phyloP scores from a whole-genome alignment of 345 rosid genomes.

The Lumnitzera racemosa region DNA sequence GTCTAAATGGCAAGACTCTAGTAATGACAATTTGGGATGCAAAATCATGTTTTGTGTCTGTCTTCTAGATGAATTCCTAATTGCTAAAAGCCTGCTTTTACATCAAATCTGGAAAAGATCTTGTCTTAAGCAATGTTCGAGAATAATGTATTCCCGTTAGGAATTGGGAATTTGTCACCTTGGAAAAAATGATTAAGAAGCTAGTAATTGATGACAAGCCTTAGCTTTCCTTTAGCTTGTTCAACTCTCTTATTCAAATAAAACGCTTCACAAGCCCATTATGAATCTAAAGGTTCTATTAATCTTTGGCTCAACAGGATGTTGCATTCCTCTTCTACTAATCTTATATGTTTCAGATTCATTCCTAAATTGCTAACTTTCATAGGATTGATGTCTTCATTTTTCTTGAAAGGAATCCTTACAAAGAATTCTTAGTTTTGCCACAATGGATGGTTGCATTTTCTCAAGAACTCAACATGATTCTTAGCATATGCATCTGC shows the following conservation, averaged over 20 bases:
- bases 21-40: background rate
- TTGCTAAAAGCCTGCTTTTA: too few relatives aligned
- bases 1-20: background rate
- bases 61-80: background rate
- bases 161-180: too few relatives aligned
- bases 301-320: background rate
- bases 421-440: too few relatives aligned
- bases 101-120: background rate
- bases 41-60: background rate
- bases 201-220: background rate
- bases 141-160: background rate
- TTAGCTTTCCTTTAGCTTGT: background rate
- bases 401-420: too few relatives aligned
- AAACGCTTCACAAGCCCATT: background rate
- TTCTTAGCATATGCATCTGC: too few relatives aligned
- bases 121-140: background rate
- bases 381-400: too few relatives aligned
- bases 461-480: too few relatives aligned
- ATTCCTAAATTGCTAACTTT: too few relatives aligned
- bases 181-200: background rate
- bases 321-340: too few relatives aligned
- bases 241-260: background rate
- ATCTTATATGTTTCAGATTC: too few relatives aligned
- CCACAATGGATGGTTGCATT: too few relatives aligned
- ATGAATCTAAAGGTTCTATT: background rate